Percentiles rank a stretch among this genome's conserved stretches.
phyloP scores from a whole-genome alignment of 2,329 filamentous ascomycete species.

The Tolypocladium album region DNA sequence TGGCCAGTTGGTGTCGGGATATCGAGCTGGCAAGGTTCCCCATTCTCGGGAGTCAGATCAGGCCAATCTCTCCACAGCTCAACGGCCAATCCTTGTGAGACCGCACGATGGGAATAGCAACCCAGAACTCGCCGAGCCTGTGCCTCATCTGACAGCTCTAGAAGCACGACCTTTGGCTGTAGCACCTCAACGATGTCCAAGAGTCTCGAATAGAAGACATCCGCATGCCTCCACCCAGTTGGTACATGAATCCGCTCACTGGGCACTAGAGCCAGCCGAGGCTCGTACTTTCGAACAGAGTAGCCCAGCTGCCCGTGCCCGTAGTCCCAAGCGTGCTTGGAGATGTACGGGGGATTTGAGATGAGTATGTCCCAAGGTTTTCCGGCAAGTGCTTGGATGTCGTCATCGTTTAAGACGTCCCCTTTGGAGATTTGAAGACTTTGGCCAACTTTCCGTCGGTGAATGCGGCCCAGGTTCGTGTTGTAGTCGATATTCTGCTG shows the following conservation, averaged over 20 bases:
- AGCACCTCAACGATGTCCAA: constrained; percentile 41
- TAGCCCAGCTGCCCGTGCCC: constrained; percentile 41
- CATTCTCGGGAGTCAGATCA: constrained; percentile 22
- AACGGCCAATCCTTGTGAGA: constrained; percentile 23
- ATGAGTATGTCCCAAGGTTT: constrained; percentile 54
- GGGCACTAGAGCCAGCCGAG: constrained; percentile 65
- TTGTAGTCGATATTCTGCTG: constrained; percentile 51
- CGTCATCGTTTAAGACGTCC: constrained; percentile 36
- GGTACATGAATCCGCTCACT: constrained; percentile 16
- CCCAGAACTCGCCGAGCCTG: constrained; percentile 56
- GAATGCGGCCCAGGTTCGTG: constrained; percentile 12
- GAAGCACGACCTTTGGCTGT: constrained; percentile 44
- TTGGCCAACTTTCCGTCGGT: constrained; percentile 7
- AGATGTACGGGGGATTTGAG: constrained; percentile 90
- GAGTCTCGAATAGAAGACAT: constrained; percentile 59
- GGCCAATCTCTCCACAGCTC: constrained; percentile 68
- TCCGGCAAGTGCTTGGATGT: constrained; percentile 16
- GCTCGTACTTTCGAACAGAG: constrained; percentile 76
- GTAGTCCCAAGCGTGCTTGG: constrained; percentile 32
- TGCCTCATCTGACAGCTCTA: constrained; percentile 60
- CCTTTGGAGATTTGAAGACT: constrained; percentile 33
- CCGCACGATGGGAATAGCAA: constrained; percentile 26
- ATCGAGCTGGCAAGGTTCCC: constrained; percentile 14
- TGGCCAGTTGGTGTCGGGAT: constrained; percentile 5
- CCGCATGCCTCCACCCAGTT: constrained; percentile 23